Conservation (phyloP, 1,139 yeast species). For the Saccharomyces hybrid region DNA sequence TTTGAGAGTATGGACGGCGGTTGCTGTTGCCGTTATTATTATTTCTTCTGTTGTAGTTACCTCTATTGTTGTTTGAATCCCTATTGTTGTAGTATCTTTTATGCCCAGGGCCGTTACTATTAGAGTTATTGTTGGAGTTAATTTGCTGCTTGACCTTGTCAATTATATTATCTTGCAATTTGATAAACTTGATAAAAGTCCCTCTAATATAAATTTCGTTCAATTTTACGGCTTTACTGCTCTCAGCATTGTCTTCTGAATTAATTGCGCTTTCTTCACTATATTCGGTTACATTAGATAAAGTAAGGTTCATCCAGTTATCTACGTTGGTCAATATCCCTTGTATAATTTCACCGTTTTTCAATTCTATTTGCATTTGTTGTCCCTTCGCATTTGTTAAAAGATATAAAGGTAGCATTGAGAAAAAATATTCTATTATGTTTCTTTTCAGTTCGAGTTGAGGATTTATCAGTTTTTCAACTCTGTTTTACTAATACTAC, state of each 20-base stretch:
- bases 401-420: conserved; percentile 76
- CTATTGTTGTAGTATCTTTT: conserved; percentile 15
- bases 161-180: conserved; percentile 63
- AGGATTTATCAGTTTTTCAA: not conserved
- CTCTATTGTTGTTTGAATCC: conserved; percentile 19
- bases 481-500: not conserved
- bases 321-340: conserved; percentile 85
- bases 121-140: conserved; percentile 31
- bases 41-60: conserved; percentile 21
- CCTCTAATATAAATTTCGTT: conserved; percentile 84
- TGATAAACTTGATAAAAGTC: conserved; percentile 61
- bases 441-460: not conserved
- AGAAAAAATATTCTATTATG: not conserved
- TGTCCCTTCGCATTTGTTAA: conserved; percentile 88
- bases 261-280: conserved; percentile 8
- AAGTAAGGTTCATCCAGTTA: conserved; percentile 90
- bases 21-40: conserved; percentile 11
- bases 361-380: conserved; percentile 81
- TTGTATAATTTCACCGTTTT: conserved; percentile 82
- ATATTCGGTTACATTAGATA: conserved; percentile 62
- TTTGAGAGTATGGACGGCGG: conserved; percentile 6
- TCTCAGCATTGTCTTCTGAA: conserved; percentile 21
- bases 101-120: conserved; percentile 31
- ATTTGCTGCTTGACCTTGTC: conserved; percentile 66
- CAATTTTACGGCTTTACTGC: conserved; percentile 57